phyloP scores from a whole-genome alignment of 176 grass and related monocot genomes.

The Oryza meyeriana region DNA sequence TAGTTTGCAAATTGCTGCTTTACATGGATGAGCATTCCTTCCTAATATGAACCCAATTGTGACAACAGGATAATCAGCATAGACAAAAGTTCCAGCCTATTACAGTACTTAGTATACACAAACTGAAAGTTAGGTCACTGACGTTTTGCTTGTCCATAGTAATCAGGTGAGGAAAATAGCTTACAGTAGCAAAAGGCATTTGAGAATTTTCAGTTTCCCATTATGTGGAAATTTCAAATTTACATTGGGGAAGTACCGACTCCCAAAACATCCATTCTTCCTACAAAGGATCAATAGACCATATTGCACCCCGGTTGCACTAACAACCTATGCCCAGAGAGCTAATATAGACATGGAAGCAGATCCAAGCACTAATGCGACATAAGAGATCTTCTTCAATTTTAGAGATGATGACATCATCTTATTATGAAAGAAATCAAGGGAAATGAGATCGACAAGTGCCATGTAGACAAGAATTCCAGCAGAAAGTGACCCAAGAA shows the following conservation, averaged over 20 bases:
- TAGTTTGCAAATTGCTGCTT: not conserved
- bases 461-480: constrained; percentile 94
- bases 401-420: constrained; percentile 58
- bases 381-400: constrained; percentile 74
- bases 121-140: not conserved
- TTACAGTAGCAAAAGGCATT: not conserved
- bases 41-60: not conserved
- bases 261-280: not conserved
- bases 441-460: constrained; percentile 86
- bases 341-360: constrained; percentile 94
- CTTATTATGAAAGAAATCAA: constrained; percentile 97
- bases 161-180: not conserved
- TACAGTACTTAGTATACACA: not conserved
- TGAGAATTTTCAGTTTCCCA: not conserved
- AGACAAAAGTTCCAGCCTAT: not conserved
- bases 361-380: constrained; percentile 86
- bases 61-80: not conserved
- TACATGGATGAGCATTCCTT: constrained; percentile 10
- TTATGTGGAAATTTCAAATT: constrained; percentile 31
- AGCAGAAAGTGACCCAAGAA: constrained; percentile 82
- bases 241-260: not conserved
- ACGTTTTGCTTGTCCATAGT: not conserved
- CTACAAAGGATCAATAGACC: constrained; percentile 9
- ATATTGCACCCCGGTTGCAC: constrained; percentile 7
- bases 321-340: constrained; percentile 73